phyloP scores from a whole-genome alignment of 768 basidiomycete genomes.

The Hygrophorus pudorinus region DNA sequence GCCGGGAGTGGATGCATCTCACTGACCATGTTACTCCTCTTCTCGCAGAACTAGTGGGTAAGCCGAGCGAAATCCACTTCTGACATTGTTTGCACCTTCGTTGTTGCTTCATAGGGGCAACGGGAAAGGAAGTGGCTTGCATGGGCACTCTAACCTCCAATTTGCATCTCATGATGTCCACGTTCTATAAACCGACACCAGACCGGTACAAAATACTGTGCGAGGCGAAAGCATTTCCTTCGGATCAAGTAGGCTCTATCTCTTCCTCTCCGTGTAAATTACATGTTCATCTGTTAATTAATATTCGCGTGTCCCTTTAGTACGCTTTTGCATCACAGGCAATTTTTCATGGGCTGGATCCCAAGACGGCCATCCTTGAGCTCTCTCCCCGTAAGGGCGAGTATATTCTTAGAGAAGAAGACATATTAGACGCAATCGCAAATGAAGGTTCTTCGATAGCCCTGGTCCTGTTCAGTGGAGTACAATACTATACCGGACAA shows the following conservation, averaged over 20 bases:
- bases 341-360: constrained; percentile 65
- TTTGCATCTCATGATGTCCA: constrained; percentile 89
- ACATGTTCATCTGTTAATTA: constrained; percentile 5
- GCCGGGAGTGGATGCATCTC: constrained; percentile 74
- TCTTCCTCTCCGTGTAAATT: constrained; percentile 10
- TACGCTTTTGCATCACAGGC: constrained; percentile 97
- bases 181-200: constrained; percentile 85
- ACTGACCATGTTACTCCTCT: constrained; percentile 62
- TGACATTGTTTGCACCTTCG: not conserved
- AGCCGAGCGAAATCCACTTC: constrained; percentile 15
- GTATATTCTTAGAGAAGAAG: constrained; percentile 75
- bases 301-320: constrained; percentile 28
- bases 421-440: constrained; percentile 71
- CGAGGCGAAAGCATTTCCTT: constrained; percentile 91
- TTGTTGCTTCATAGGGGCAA: constrained; percentile 52
- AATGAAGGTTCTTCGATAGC: constrained; percentile 72
- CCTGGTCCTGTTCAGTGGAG: constrained; percentile 84
- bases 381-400: constrained; percentile 77
- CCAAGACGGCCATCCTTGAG: constrained; percentile 65
- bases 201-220: constrained; percentile 89
- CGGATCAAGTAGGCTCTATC: constrained; percentile 67
- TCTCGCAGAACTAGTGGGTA: constrained; percentile 78
- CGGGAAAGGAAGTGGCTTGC: constrained; percentile 84
- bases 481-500: constrained; percentile 98
- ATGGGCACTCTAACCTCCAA: constrained; percentile 95